Evolutionary conservation across 2,329 filamentous ascomycete species (phyloP).

Genomic region (Phialophora tarda): DNA sequence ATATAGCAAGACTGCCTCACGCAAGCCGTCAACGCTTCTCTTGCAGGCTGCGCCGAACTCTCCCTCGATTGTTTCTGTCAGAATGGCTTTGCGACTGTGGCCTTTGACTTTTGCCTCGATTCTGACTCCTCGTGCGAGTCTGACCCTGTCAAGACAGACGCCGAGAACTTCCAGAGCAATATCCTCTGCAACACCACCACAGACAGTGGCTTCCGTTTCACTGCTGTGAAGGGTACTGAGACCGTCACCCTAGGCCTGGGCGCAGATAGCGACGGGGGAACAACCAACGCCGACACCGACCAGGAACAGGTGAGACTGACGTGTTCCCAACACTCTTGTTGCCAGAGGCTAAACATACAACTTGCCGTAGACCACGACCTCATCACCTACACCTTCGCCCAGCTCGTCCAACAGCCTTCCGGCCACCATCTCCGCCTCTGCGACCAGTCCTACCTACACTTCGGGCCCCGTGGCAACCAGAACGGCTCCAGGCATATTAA

Average conservation of each 20-base stretch:
- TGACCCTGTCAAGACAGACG: conserved; percentile 2
- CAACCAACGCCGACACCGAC: background rate
- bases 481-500: background rate
- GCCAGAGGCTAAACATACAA: background rate
- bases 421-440: background rate
- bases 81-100: background rate
- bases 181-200: conserved; percentile 6
- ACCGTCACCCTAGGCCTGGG: conserved; percentile 2
- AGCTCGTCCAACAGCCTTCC: background rate
- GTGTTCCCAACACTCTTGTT: background rate
- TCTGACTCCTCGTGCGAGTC: conserved; percentile 1
- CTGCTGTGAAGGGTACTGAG: background rate
- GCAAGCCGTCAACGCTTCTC: conserved; percentile 9
- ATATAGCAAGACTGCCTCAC: conserved; percentile 17
- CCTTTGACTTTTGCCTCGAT: conserved; percentile 10
- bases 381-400: background rate
- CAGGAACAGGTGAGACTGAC: background rate
- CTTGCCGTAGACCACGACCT: background rate
- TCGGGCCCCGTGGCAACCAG: background rate
- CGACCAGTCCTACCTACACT: background rate
- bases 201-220: conserved; percentile 10
- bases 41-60: background rate
- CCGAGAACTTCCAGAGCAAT: conserved; percentile 5
- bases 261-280: background rate
- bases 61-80: conserved; percentile 10